Base-by-base conservation (phyloP, 2,329 filamentous ascomycete species). In the Ciborinia camelliae region DNA sequence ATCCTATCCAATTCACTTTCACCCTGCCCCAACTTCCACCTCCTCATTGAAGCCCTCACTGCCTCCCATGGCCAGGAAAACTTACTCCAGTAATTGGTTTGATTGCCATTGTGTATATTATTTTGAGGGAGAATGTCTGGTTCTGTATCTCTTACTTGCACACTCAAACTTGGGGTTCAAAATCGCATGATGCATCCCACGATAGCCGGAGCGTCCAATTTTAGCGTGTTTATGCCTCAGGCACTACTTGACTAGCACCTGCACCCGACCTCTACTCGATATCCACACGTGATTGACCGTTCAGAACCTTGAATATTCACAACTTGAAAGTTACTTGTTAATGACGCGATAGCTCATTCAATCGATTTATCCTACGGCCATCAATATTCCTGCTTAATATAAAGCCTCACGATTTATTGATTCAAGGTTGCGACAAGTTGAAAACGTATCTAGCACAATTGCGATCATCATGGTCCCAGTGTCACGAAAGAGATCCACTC, bases 21-120 rank as follows among this genome's bases (percentile, higher is more conserved):
- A 18, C 4, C n/a, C 41, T 58, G 28, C 35, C 45, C 45, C 37
- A 54, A 55, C 53, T 41, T 55, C 8, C 35, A 55, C 41, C 28
- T 35, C 28, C 30, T 32, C n/a, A 35, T 18, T 14, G 15, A 35
- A 35, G 30, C 28, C 28, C 30, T 47, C 55, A 47, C 28, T 47
- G 23, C 50, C 30, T 37, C 8, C 55, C 41, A 8, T 14, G 6
- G 30, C 15, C 18, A 39, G 48, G 15, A 12, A 59, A 14, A 74
- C 75, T 68, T 72, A 76, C 75, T 70, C 75, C 74, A 65, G 74
- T 76, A 68, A 76, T 76, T 75, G 75, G 75, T 74, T 68, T 71
- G 66, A 76, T 73, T 66, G 75, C 66, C 74, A 76, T 76, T 69
- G 64, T 72, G 69, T 68, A 57, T 39, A 67, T 69, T 58, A 57